Base-by-base conservation (phyloP, 2,329 filamentous ascomycete genomes). In the Penicillium sp. region DNA sequence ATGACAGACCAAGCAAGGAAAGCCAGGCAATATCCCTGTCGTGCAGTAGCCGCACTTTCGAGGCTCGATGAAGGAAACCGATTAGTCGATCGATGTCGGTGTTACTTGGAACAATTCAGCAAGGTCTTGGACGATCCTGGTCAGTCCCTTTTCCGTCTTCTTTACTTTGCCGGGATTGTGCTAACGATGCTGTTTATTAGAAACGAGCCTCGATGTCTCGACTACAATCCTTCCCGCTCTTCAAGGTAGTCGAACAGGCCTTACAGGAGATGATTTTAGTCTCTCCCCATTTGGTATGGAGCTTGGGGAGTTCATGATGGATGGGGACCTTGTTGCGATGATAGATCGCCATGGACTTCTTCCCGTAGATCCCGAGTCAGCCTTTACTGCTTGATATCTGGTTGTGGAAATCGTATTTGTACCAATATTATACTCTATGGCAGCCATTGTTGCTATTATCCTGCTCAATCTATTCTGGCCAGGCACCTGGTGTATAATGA, bases 241-340 rank as follows among this genome's bases (percentile, higher is more conserved):
- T 5, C 5, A 37, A 38, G 22, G 16, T 24, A 37, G 20, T 53
- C 42, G 39, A 26, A 2, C 29, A 26, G 39, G 18, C 4, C 8
- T 11, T 11, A 7, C n/a, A 14, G 35, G 43, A 24, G 22, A 42
- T 5, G 52, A 60, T 8, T 51, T 58, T 18, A 46, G 53, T 45
- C 50, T 65, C 14, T 67, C 64, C 1, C 66, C 70, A 7, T 59
- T 74, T 34, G 66, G 70, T 1, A 66, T 72, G 61, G 72, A 74
- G 40, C 56, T 74, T 22, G 71, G 73, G 1, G 71, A 75, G 55
- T 75, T 75, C 45, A 69, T 75, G 64, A 56, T 74, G 35, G 71
- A 75, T 46, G 67, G 66, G 14, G 71, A 73, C 56, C 57, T 74
- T 48, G 22, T 48, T 26, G 22, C 45, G 45, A 48, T 38, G 45